Base-by-base conservation (phyloP, 805 yeast genomes). In the Nakazawaea sp. region DNA sequence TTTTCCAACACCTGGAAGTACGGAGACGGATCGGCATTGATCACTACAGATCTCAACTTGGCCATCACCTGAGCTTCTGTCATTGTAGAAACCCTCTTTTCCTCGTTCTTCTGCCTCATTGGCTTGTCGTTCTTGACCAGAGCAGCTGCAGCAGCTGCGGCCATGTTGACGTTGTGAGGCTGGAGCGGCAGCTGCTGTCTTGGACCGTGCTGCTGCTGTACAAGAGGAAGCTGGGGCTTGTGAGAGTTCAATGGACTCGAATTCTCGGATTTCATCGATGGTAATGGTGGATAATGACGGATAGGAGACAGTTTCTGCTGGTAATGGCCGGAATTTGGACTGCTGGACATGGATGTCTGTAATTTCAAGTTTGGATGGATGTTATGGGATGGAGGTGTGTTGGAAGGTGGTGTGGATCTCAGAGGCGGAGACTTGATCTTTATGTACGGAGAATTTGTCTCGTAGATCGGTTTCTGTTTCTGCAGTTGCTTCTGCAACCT, bases 21-120 rank as follows among this genome's bases (percentile, higher is more conserved):
- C 29, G 87, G 81, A 5, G 86, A 69, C n/a, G 99, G 99, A 60
- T 92, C 95, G 30, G 75, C 71, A 49, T 72, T 76, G 45, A 80
- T 77, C 8, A 92, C 96, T 23, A 89, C 96, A 3, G 86, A 75
- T 42, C 81, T 74, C 46, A 92, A 66, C 51, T 82, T 85, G 27
- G 82, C 78, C 71, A 90, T 73, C 18, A 87, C 72, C 61, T 90
- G 96, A 32, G 85, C 78, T 49, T 90, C 96, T n/a, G 84, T 80
- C 74, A 88, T 66, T 12, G 78, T 68, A 2, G 76, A 61, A 45
- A 78, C 62, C 51, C 84, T 58, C 52, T 66, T 65, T 53, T 75
- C 75, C 47, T 64, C 65, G 45, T 59, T 29, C 35, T 39, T 42
- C 48, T 21, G 42, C 31, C 26, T 48, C 43, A 38, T 43, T 38